A percentile compares a stretch with the other conserved stretches of the same genome.
phyloP scores from a whole-genome alignment of 768 basidiomycete genomes.

The Pleurotus tuber-regium region DNA sequence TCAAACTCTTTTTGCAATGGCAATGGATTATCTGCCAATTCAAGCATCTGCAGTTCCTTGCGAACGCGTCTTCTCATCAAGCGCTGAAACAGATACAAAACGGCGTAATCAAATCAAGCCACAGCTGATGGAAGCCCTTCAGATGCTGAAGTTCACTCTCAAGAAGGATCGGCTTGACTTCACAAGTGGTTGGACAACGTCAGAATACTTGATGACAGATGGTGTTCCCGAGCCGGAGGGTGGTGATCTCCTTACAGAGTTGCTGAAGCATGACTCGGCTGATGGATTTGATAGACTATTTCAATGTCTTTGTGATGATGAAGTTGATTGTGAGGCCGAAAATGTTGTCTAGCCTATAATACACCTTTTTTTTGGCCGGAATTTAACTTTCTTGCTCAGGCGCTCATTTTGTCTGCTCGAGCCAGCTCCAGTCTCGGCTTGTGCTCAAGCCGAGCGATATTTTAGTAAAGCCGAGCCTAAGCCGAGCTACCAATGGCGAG shows the following conservation, averaged over 20 bases:
- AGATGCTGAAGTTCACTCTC: slow-evolving; percentile 16
- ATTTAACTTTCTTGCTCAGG: not conserved
- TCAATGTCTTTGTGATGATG: not conserved
- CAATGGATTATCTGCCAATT: slow-evolving; percentile 12
- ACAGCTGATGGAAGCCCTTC: slow-evolving; percentile 18
- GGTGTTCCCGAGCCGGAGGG: not conserved
- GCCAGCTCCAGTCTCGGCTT: not conserved
- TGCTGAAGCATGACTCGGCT: not conserved
- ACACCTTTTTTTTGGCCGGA: too few species aligned
- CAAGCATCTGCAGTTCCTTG: slow-evolving; percentile 19
- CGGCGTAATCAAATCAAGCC: slow-evolving; percentile 14
- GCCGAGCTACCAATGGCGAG: not conserved
- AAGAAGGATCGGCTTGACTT: slow-evolving; percentile 14
- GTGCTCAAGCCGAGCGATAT: not conserved
- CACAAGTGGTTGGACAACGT: slow-evolving; percentile 6
- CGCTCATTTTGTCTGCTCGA: too few species aligned
- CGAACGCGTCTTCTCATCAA: slow-evolving; percentile 19
- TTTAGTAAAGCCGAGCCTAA: not conserved
- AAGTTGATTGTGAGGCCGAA: not conserved
- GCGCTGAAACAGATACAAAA: slow-evolving; percentile 13
- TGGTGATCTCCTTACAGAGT: slow-evolving; percentile 1
- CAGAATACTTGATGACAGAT: slow-evolving; percentile 2
- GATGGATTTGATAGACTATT: not conserved
- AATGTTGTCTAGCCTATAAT: too few species aligned
- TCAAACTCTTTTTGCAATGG: not conserved